These are phyloP conservation scores for Clonostachys rhizophaga DNA, from an alignment of 2,329 filamentous ascomycete genomes.

Conservation along the genomic window DNA sequence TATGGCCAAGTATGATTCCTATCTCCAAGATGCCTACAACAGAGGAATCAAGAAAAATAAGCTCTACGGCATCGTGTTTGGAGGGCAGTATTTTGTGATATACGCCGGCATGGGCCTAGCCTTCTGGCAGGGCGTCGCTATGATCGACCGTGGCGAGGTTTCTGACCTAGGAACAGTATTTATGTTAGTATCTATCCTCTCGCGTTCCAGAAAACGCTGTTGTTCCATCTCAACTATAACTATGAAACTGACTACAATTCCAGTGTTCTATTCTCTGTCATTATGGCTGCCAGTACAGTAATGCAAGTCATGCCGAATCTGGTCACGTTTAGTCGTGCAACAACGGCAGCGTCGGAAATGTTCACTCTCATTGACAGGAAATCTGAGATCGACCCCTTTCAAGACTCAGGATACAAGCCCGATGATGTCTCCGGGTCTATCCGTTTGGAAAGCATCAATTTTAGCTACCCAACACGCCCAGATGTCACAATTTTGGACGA, in stretches of 20 bases:
- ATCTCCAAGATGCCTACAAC: slow-evolving; percentile 5
- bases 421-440: slow-evolving; percentile 10
- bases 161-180: slow-evolving; percentile 7
- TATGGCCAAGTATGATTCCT: slow-evolving; percentile 5
- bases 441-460: slow-evolving; percentile 19
- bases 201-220: slow-evolving; percentile 10
- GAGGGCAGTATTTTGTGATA: slow-evolving; percentile 26
- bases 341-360: slow-evolving; percentile 11
- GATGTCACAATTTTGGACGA: slow-evolving; percentile 22
- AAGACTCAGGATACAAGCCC: slow-evolving; percentile 6
- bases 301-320: slow-evolving; percentile 10
- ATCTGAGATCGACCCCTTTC: slow-evolving; percentile 14
- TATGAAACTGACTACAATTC: background rate
- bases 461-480: slow-evolving; percentile 27
- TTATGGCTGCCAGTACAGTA: slow-evolving; percentile 12
- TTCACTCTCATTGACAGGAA: slow-evolving; percentile 14
- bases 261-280: slow-evolving; percentile 16
- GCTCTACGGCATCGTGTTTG: slow-evolving; percentile 3
- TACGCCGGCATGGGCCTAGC: slow-evolving; percentile 9
- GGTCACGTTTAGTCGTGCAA: slow-evolving; percentile 9
- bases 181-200: slow-evolving; percentile 3
- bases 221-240: slow-evolving; percentile 17
- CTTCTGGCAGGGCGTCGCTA: slow-evolving; percentile 21
- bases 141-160: slow-evolving; percentile 19
- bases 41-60: slow-evolving; percentile 4